Percentiles rank a stretch among this genome's conserved stretches.
phyloP scores from a whole-genome alignment of 352 stramenopile genomes.

The Pythium utonaiense region DNA sequence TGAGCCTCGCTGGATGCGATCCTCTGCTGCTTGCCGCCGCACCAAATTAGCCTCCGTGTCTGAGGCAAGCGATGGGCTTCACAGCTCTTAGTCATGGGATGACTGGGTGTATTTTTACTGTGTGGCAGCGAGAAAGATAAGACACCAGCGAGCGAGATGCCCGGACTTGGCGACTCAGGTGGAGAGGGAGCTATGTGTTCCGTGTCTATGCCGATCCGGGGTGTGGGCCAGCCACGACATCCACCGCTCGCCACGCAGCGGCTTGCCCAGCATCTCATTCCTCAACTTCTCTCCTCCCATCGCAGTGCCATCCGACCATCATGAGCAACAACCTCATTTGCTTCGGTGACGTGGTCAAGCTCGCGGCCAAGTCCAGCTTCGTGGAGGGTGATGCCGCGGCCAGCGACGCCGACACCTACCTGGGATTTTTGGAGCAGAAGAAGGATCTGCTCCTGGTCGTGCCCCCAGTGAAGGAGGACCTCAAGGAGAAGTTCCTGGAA shows the following conservation, averaged over 20 bases:
- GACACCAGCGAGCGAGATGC: too few relatives aligned
- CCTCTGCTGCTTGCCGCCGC: background rate
- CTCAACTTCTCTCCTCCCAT: conserved; percentile 11
- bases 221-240: background rate
- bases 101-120: background rate
- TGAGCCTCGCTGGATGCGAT: background rate
- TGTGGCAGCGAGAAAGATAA: background rate
- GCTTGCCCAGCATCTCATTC: conserved; percentile 10
- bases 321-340: conserved; percentile 24
- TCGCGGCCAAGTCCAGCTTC: conserved; percentile 29
- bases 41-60: background rate
- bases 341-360: conserved; percentile 27
- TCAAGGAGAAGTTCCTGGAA: conserved; percentile 38
- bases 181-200: background rate
- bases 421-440: conserved; percentile 57
- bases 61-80: background rate
- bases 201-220: background rate
- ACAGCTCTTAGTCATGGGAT: conserved; percentile 1
- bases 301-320: background rate
- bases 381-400: conserved; percentile 2
- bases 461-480: conserved; percentile 40
- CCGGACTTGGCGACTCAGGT: background rate
- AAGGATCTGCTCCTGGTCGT: conserved; percentile 52
- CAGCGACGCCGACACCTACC: background rate
- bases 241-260: background rate